Base-by-base conservation (phyloP, 2,329 filamentous ascomycete genomes). In the Beauveria pseudobassiana region DNA sequence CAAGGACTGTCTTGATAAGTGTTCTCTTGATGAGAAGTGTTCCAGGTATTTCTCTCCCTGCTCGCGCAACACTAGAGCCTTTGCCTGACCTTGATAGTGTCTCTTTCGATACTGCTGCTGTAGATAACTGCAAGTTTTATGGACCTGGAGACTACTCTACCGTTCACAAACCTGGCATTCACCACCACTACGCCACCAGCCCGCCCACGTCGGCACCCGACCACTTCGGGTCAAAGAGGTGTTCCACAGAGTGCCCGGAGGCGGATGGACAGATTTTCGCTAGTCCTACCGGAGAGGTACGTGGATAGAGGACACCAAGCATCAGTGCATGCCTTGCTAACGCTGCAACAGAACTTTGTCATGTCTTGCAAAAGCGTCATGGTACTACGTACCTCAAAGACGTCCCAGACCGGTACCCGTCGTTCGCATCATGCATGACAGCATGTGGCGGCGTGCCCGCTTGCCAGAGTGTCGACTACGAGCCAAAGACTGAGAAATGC, bases 401-500 rank as follows among this genome's bases (percentile, higher is more conserved):
- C 22, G 57, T 48, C 22, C 45, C 45, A 48, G 45, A 63, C 22
- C 60, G 57, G 12, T 45, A 52, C 28, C 56, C 43, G 7, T 49
- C 52, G 22, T 63, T 49, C 22, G 63, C 62, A 22, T 28, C 61
- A 10, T 65, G 58, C 58, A 63, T 65, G 52, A 30, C 38, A 9
- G 59, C 64, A 20, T 64, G 64, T 14, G 62, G 30, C 34, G 49
- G 49, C 48, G 59, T 64, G 61, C 65, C 65, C 22, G 64, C 61
- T 26, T 66, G 65, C 42, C 62, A 53, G 54, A 65, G 64, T 40
- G 62, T 62, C 14, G 64, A 65, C 49, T 66, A 64, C 45, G 65
- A 66, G 48, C 59, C 61, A 6, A 55, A 59, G 6, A 66, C 65
- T 9, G 48, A 62, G 14, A 58, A 61, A 14, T 66, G 64, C 45